Base-by-base conservation (phyloP, 2,329 filamentous ascomycete species). In the Talaromyces sp. region DNA sequence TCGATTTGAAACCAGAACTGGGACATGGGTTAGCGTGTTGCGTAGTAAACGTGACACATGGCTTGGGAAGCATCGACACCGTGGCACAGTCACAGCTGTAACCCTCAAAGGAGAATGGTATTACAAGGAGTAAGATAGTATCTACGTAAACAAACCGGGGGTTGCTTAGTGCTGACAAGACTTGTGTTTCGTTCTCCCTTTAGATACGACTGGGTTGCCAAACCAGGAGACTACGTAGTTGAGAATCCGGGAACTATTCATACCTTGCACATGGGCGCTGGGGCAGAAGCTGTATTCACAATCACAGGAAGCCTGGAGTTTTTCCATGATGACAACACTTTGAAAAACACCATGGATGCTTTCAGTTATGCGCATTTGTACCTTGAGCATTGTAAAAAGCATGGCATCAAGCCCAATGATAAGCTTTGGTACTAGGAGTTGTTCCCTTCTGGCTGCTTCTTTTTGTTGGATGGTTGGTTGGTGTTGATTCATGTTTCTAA, bases 171-270 rank as follows among this genome's bases (percentile, higher is more conserved):
- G 29, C 17, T 49, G 9, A 32, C 6, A 24, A 21, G 41, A 19
- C 31, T 13, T 32, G 31, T 32, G 31, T 32, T 32, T 32, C 10
- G 19, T 17, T 24, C 27, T 13, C 14, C 14, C 32, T 46, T 24
- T 53, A 67, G 66, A 57, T 67, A 68, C 53, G 59, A 62, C 32
- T 68, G 66, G 66, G 58, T 61, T 26, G 66, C 59, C 41, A 58
- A 58, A 52, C 62, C 66, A 32, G 66, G 66, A 0, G 65, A 68
- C 59, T 68, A 67, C 46, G 62, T 68, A 24, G 62, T 62, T 24
- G 65, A 68, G 52, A 65, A 61, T 46, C 66, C 65, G 14, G 66
- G 66, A n/a, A 67, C 66, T 9, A 68, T 68, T 46, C 66, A 68
- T 54, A 68, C 66, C 43, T 59, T 68, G 38, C 64, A 61, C 52